phyloP scores from a whole-genome alignment of 257 asterid genomes.

The Cordia subcordata region DNA sequence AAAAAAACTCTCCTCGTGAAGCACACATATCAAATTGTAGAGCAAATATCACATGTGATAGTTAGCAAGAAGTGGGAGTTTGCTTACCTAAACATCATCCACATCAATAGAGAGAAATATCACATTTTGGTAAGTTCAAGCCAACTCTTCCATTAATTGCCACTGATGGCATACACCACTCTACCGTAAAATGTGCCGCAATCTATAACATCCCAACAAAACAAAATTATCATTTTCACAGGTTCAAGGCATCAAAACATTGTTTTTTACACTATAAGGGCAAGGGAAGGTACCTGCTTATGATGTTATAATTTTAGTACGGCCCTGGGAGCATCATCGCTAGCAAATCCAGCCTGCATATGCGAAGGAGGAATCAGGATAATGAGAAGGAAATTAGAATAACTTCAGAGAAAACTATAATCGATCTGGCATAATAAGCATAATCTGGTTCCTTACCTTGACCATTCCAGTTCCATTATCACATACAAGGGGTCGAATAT shows the following conservation, averaged over 20 bases:
- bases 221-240: neutral
- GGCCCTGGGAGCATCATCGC: constrained; percentile 47
- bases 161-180: constrained; percentile 41
- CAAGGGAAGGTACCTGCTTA: no score
- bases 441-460: neutral
- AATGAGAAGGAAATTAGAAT: neutral
- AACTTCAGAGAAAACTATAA: neutral
- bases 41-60: no score
- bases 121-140: constrained; percentile 17
- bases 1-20: no score
- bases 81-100: constrained; percentile 30
- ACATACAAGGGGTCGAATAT: constrained; percentile 5
- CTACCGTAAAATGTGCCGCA: constrained; percentile 34
- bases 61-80: no score
- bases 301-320: no score
- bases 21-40: neutral
- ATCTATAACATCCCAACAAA: constrained; percentile 11
- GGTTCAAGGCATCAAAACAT: neutral
- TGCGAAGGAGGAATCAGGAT: neutral
- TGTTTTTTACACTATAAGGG: no score
- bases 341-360: constrained; percentile 43
- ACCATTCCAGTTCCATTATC: constrained; percentile 9
- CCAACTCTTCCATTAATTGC: constrained; percentile 36
- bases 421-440: neutral
- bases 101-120: constrained; percentile 32